phyloP scores from a whole-genome alignment of 106 monocot genomes.

The Phalaenopsis aphrodite region DNA sequence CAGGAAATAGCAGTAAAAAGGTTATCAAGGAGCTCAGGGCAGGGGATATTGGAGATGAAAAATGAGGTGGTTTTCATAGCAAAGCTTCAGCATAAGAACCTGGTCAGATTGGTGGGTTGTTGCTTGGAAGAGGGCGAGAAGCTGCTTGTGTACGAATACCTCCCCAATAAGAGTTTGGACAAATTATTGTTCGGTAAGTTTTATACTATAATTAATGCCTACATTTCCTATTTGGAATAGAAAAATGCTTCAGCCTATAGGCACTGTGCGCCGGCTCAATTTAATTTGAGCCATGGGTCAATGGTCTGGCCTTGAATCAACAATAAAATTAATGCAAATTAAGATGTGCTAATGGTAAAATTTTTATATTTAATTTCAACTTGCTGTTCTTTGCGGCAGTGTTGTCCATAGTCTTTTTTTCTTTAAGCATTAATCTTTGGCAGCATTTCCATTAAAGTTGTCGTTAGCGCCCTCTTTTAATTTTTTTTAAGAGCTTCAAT shows the following conservation, averaged over 20 bases:
- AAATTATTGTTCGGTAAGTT: conserved; percentile 11
- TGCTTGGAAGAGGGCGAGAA: conserved; percentile 15
- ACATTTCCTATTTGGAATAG: not conserved
- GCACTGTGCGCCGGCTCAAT: not conserved
- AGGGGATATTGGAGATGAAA: conserved; percentile 12
- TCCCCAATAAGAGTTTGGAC: conserved; percentile 15
- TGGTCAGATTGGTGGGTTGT: conserved; percentile 14
- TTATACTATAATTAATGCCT: not conserved
- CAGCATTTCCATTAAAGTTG: not conserved
- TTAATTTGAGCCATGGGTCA: not conserved
- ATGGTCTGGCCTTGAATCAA: not conserved
- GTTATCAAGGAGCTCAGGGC: conserved; percentile 5
- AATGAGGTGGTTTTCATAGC: conserved; percentile 13
- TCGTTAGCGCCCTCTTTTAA: not conserved
- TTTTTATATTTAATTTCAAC: not conserved
- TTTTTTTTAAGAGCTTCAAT: not conserved
- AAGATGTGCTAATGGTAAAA: not conserved
- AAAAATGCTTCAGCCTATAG: not conserved
- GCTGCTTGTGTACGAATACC: conserved; percentile 15
- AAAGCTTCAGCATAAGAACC: conserved; percentile 15
- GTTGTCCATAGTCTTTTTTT: not conserved
- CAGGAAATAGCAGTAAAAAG: conserved; percentile 21
- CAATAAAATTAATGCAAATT: not conserved
- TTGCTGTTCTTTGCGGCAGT: not conserved
- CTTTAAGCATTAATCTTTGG: not conserved